These are phyloP conservation scores for Lepidium aucheri DNA, from an alignment of 345 rosid species.

Conservation along the genomic window DNA sequence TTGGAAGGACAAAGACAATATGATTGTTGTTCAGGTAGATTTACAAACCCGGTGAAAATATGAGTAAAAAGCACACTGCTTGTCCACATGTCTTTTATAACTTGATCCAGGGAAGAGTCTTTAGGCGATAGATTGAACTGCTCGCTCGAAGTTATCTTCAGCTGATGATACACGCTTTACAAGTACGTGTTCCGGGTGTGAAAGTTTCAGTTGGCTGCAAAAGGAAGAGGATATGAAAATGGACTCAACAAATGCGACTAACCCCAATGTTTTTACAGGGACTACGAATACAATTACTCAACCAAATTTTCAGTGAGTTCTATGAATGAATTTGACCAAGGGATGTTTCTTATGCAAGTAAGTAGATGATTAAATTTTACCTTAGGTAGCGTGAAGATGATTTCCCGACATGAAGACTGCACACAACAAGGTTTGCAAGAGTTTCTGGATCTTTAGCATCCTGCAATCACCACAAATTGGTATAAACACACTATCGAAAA, in stretches of 20 bases:
- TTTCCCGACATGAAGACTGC: conserved; percentile 92
- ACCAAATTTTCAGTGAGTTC: not conserved
- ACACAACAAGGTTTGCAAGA: conserved; percentile 76
- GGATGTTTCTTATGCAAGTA: not conserved
- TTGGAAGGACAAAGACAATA: not conserved
- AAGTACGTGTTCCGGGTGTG: conserved; percentile 65
- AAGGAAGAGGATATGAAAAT: not conserved
- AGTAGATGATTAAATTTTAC: conserved; percentile 24
- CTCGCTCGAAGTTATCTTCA: conserved; percentile 81
- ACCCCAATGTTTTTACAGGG: not conserved
- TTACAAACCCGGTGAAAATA: not conserved
- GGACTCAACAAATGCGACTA: not conserved
- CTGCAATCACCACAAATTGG: conserved; percentile 30
- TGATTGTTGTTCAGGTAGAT: not conserved
- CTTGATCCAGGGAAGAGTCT: not conserved
- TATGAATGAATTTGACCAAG: not conserved
- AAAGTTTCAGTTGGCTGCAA: conserved; percentile 86
- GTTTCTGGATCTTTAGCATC: conserved; percentile 96
- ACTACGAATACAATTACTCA: not conserved
- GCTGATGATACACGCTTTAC: conserved; percentile 58
- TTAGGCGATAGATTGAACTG: conserved; percentile 66
- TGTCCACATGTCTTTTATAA: not conserved
- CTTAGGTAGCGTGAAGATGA: conserved; percentile 76
- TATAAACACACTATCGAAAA: not conserved
- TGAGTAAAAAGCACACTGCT: not conserved